Evolutionary conservation across 2,329 filamentous ascomycete species (phyloP), one percentile per base, ranked within the genome.

Genomic region (Alternaria burnsii): DNA sequence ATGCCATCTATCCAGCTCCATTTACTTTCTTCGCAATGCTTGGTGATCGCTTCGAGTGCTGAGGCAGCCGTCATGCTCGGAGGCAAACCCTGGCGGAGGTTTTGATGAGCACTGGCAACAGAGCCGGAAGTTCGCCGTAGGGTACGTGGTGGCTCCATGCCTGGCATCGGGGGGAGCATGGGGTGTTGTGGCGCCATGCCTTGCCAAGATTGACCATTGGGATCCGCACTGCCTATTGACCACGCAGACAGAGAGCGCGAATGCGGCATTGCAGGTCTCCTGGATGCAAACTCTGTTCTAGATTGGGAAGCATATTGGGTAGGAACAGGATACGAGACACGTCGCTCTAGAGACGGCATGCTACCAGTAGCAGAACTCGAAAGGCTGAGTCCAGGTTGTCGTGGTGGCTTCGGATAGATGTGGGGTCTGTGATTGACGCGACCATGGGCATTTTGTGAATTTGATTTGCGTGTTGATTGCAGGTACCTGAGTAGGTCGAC

Each of bases 1-100:
- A 98, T 94, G 2, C 95, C 95, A 74, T 98, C 94, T 54, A 93
- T 86, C 95, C 95, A 99, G 53, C 69, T 74, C 77, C 77, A 79
- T 38, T 76, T 75, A 44, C 81, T 79, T 54, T 83, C 80, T 41
- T 76, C 71, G 50, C 76, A 78, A 48, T 75, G 72, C 38, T 75
- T 75, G 3, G 71, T 76, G 36, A 79, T 76, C 6, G 74, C 70
- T 41, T 78, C 76, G 18, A 79, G 56, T 3, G 77, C 77, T n/a
- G 75, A 74, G 12, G 75, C 72, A 26, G 77, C 76, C 3, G 69
- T 76, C 70, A 76, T 72, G 58, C 73, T 77, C 16, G 74, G 73
- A 50, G 75, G 72, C 18, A 71, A 51, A 8, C 76, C 74, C 20
- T 69, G 64, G 26, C 71, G 74, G 16, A 72, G 30, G 36, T 48